Percentiles rank a stretch among this genome's conserved stretches.
Evolutionary conservation across 1,139 yeast genomes (phyloP).

Genomic region (Yamadazyma mexicana): DNA sequence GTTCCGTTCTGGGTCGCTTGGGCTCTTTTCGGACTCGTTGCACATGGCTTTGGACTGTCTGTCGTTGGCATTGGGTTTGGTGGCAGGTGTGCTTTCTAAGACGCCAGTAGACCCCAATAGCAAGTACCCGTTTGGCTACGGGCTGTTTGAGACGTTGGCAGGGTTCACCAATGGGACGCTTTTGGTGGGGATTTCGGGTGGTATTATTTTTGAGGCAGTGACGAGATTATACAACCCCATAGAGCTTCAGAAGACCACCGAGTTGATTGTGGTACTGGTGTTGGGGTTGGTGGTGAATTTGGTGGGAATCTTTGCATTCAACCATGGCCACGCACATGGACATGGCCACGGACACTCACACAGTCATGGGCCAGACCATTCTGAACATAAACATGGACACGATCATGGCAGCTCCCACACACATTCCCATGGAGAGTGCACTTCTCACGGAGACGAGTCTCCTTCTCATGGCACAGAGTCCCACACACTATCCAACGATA

Average conservation of each 20-base stretch:
- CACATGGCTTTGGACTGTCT: conserved; percentile 97
- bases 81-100: conserved; percentile 70
- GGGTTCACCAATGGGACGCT: conserved; percentile 94
- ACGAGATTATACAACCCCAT: conserved; percentile 81
- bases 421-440: conserved; percentile 17
- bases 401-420: conserved; percentile 11
- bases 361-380: conserved; percentile 17
- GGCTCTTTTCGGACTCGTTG: conserved; percentile 85
- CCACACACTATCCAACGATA: conserved; percentile 53
- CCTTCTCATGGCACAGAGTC: conserved; percentile 21
- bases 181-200: conserved; percentile 82
- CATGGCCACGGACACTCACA: conserved; percentile 36
- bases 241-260: conserved; percentile 75
- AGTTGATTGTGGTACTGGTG: conserved; percentile 77
- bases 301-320: conserved; percentile 92
- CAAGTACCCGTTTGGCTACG: conserved; percentile 82
- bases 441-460: conserved; percentile 7
- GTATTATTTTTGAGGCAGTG: conserved; percentile 83
- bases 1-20: conserved; percentile 87
- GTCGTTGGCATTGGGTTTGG: conserved; percentile 82
- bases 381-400: conserved; percentile 14
- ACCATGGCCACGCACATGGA: conserved; percentile 62
- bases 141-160: conserved; percentile 84
- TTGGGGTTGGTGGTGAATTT: conserved; percentile 85
- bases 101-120: conserved; percentile 53